phyloP scores from a whole-genome alignment of 345 rosid species.

The Chamaenerion angustifolium region DNA sequence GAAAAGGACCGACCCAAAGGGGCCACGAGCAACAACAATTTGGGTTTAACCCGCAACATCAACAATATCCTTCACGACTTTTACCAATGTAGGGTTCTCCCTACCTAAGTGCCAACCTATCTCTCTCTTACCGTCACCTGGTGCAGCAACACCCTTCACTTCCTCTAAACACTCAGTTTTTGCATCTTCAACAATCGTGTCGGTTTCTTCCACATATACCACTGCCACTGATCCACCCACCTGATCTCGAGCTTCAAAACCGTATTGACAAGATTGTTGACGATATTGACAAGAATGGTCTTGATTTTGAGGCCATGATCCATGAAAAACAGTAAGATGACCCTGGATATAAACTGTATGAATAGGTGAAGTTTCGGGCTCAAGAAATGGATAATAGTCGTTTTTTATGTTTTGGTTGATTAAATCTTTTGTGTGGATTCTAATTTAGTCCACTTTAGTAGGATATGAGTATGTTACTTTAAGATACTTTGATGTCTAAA shows the following conservation, averaged over 20 bases:
- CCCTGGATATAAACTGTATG: no score
- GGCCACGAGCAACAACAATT: conserved; percentile 24
- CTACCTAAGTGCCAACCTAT: conserved; percentile 61
- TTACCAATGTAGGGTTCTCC: conserved; percentile 33
- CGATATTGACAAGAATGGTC: conserved; percentile 81
- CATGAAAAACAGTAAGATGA: conserved; percentile 89
- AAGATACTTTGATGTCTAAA: no score
- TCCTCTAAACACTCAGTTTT: conserved; percentile 55
- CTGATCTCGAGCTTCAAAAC: no score
- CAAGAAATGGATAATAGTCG: no score
- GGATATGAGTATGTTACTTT: no score
- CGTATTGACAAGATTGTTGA: conserved; percentile 94
- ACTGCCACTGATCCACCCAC: no score
- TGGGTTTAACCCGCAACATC: conserved; percentile 79
- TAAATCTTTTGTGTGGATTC: no score
- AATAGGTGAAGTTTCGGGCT: no score
- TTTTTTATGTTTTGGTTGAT: no score
- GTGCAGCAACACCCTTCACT: conserved; percentile 57
- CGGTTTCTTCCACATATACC: conserved; percentile 54
- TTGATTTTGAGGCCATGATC: no score
- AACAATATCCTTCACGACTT: conserved; percentile 57
- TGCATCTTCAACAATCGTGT: conserved; percentile 44
- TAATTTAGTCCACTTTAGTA: no score
- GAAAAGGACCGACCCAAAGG: no score
- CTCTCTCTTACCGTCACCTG: conserved; percentile 69